Conservation (phyloP, 1,139 yeast species). For the Kluyveromyces sp. region DNA sequence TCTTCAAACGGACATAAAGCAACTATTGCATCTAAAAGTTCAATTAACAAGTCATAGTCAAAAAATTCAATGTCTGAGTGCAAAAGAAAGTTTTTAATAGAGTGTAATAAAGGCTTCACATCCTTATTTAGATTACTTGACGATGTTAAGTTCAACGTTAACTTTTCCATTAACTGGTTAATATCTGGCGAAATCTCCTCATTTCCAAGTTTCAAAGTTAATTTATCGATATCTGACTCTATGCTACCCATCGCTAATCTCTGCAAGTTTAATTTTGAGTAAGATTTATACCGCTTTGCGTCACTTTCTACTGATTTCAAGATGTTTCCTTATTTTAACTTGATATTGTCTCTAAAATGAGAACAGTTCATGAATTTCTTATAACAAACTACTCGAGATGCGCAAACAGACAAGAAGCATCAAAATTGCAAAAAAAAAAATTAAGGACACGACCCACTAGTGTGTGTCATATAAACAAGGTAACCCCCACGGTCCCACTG, state of each 20-base stretch:
- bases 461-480: neutral
- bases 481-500: neutral
- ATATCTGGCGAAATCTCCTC: conserved; percentile 7
- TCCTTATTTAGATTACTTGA: conserved; percentile 9
- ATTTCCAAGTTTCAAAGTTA: conserved; percentile 1
- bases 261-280: neutral
- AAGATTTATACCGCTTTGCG: no score
- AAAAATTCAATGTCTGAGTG: conserved; percentile 8
- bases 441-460: no score
- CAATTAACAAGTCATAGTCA: conserved; percentile 23
- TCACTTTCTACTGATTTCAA: no score
- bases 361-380: no score
- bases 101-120: conserved; percentile 12
- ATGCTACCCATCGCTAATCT: neutral
- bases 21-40: conserved; percentile 23
- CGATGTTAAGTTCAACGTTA: conserved; percentile 16
- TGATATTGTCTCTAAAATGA: no score
- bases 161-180: conserved; percentile 15
- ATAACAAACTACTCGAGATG: no score
- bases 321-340: no score
- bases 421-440: no score
- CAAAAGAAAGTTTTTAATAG: conserved; percentile 15
- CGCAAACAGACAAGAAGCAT: no score
- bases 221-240: conserved; percentile 1
- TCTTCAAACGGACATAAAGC: conserved; percentile 25